phyloP scores from a whole-genome alignment of 306 rosid species.

The Vachellia collinsii region DNA sequence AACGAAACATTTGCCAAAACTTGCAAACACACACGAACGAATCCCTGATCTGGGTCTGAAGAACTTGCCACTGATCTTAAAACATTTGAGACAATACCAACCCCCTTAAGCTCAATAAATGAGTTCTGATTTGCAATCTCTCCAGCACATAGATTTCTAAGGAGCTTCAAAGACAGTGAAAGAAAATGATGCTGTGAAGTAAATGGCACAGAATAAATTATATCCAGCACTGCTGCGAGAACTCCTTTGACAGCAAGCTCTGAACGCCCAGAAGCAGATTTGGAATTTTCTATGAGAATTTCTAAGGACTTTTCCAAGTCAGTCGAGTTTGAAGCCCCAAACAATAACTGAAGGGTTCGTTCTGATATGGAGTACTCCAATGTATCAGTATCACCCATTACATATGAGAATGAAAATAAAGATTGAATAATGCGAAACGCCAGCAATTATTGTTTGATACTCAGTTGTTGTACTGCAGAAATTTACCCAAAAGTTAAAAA shows the following conservation, averaged over 20 bases:
- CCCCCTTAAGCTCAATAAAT: conserved; percentile 64
- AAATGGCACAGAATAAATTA: conserved; percentile 35
- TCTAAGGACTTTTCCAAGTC: conserved; percentile 48
- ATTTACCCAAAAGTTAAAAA: background rate
- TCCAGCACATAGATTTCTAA: conserved; percentile 77
- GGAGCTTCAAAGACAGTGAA: conserved; percentile 54
- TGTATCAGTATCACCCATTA: conserved; percentile 40
- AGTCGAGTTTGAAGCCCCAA: conserved; percentile 47
- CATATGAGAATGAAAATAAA: conserved; percentile 19
- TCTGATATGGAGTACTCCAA: conserved; percentile 45
- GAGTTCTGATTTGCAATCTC: conserved; percentile 55
- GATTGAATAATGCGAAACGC: background rate
- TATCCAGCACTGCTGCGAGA: conserved; percentile 47
- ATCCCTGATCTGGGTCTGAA: conserved; percentile 41
- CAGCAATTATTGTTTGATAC: background rate
- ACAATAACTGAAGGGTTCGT: conserved; percentile 41
- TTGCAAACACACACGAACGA: conserved; percentile 68
- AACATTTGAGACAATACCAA: conserved; percentile 44
- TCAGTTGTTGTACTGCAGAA: background rate
- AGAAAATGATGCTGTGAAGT: conserved; percentile 36
- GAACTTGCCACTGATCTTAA: conserved; percentile 43
- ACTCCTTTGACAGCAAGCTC: conserved; percentile 51
- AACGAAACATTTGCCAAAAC: conserved; percentile 75
- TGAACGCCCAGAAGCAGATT: conserved; percentile 51
- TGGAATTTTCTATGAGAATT: conserved; percentile 49